Conservation (phyloP, 495 filamentous ascomycete genomes). For the Friedmanniomyces simplex region DNA sequence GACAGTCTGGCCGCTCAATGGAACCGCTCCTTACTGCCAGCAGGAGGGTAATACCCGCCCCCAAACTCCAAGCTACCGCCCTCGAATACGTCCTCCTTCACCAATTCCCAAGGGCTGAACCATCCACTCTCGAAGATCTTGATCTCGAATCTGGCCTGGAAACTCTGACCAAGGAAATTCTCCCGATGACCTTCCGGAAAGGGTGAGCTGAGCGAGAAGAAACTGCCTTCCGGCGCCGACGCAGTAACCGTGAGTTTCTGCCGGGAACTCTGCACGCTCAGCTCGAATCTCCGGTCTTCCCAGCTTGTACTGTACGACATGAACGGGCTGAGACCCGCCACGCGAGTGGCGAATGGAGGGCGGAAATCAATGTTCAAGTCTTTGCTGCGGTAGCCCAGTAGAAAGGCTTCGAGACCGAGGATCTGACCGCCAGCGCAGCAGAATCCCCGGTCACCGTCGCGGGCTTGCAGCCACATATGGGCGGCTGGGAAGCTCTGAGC, state of each 20-base stretch:
- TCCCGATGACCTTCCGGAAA: slow-evolving; percentile 33
- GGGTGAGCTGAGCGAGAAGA: slow-evolving; percentile 33
- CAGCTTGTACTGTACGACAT: slow-evolving; percentile 29
- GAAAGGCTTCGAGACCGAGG: slow-evolving; percentile 35
- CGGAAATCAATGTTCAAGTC: slow-evolving; percentile 26
- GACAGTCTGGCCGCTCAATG: slow-evolving; percentile 11
- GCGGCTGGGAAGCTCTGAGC: slow-evolving; percentile 34
- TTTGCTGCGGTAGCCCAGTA: slow-evolving; percentile 33
- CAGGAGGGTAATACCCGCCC: slow-evolving; percentile 31
- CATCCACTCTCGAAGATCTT: slow-evolving; percentile 29
- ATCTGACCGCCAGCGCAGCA: slow-evolving; percentile 36
- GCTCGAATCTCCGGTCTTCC: slow-evolving; percentile 22
- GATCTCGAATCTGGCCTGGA: slow-evolving; percentile 32
- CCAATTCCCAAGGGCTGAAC: slow-evolving; percentile 28
- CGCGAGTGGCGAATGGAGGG: slow-evolving; percentile 26
- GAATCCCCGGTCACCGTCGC: slow-evolving; percentile 23
- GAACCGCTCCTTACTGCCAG: slow-evolving; percentile 16
- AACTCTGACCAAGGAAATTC: slow-evolving; percentile 35
- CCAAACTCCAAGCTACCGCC: slow-evolving; percentile 38
- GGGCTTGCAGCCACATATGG: slow-evolving; percentile 38
- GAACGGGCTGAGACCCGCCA: slow-evolving; percentile 27
- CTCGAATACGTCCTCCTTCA: slow-evolving; percentile 29
- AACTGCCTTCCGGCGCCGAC: slow-evolving; percentile 29
- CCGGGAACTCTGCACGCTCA: slow-evolving; percentile 26
- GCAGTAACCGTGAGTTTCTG: slow-evolving; percentile 30